These are phyloP conservation scores for Populus deltoides DNA, from an alignment of 345 rosid species.

Conservation along the genomic window DNA sequence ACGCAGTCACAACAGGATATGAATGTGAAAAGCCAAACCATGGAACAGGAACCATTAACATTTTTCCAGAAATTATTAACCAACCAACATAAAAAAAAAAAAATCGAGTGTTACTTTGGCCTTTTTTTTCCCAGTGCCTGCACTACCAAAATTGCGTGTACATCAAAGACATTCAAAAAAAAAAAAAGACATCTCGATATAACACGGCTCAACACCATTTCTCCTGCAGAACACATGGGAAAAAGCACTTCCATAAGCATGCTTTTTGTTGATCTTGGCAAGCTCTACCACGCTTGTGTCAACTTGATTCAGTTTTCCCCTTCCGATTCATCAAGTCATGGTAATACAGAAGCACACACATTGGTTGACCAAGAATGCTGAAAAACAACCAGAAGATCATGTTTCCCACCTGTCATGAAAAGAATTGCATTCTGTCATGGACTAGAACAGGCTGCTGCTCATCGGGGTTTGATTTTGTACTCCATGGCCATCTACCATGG, in stretches of 20 bases:
- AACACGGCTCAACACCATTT: background rate
- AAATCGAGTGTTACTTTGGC: background rate
- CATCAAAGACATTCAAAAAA: background rate
- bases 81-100: too few species aligned
- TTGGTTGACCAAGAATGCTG: slow-evolving; percentile 96
- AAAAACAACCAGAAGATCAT: slow-evolving; percentile 93
- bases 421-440: background rate
- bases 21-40: background rate
- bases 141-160: slow-evolving; percentile 12
- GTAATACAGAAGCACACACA: slow-evolving; percentile 88
- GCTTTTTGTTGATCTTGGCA: background rate
- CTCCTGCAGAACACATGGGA: background rate
- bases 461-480: background rate
- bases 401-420: slow-evolving; percentile 70
- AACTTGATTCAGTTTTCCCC: slow-evolving; percentile 26
- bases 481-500: background rate
- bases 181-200: background rate
- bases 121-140: background rate
- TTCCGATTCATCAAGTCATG: slow-evolving; percentile 93
- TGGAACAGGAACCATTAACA: background rate
- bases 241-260: background rate
- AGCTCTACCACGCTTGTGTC: background rate
- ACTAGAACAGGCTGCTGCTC: background rate
- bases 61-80: background rate
- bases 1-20: too few species aligned